phyloP scores from a whole-genome alignment of 2,329 filamentous ascomycete species.

The Sordariomycetes sp. region DNA sequence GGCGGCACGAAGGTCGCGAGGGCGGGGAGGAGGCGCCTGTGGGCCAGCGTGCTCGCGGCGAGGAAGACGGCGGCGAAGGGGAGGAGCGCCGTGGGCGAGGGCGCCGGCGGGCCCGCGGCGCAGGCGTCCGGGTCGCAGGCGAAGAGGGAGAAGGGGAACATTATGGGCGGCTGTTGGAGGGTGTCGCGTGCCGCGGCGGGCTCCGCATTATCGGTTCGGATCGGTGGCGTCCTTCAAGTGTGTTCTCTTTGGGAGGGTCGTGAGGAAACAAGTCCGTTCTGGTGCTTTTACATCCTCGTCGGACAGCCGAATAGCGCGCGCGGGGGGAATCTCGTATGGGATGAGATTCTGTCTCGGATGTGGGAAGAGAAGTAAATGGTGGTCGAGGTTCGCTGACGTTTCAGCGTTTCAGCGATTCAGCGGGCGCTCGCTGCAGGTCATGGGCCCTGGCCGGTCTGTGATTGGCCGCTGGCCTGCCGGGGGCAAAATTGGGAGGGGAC shows the following conservation, averaged over 20 bases:
- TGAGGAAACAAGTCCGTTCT: no score
- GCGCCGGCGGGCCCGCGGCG: slow-evolving; percentile 32
- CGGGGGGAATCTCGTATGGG: no score
- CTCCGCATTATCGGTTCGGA: no score
- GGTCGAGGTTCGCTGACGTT: not conserved
- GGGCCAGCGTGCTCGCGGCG: slow-evolving; percentile 49
- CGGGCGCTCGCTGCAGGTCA: not conserved
- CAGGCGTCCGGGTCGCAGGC: slow-evolving; percentile 50
- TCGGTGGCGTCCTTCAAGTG: no score
- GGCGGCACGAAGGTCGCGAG: slow-evolving; percentile 42
- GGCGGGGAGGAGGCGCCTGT: slow-evolving; percentile 61
- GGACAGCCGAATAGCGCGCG: no score
- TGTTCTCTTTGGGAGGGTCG: no score
- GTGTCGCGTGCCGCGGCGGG: not conserved
- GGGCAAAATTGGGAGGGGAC: not conserved
- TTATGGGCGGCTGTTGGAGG: slow-evolving; percentile 7
- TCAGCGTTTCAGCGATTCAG: not conserved
- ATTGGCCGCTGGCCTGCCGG: not conserved
- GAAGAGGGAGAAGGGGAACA: slow-evolving; percentile 29
- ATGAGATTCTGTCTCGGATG: no score
- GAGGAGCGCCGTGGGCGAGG: slow-evolving; percentile 45
- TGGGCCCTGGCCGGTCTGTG: not conserved
- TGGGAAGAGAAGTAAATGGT: not conserved
- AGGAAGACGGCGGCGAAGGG: slow-evolving; percentile 65
- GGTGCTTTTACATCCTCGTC: no score